Conservation (phyloP, 129 eudicot species). For the Centaurea solstitialis region DNA sequence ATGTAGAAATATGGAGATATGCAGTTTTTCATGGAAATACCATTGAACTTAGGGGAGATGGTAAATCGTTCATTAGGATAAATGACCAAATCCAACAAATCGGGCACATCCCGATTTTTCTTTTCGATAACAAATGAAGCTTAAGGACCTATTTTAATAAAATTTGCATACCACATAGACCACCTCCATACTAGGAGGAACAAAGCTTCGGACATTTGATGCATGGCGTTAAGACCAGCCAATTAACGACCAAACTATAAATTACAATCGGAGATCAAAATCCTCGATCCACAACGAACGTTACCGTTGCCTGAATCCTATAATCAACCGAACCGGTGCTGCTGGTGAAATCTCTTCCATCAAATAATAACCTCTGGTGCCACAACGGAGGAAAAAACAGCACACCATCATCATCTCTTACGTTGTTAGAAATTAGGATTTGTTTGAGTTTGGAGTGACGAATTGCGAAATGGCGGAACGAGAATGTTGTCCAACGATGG, state of each 20-base stretch:
- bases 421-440: constrained; percentile 14
- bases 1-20: too few species aligned
- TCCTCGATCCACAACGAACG: constrained; percentile 19
- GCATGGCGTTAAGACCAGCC: constrained; percentile 30
- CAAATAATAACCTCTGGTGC: neutral
- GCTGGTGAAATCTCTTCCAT: constrained; percentile 14
- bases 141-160: too few species aligned
- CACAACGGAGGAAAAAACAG: neutral
- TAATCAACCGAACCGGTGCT: neutral
- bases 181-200: constrained; percentile 12
- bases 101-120: too few species aligned
- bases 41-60: too few species aligned
- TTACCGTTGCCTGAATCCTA: constrained; percentile 20
- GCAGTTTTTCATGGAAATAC: too few species aligned
- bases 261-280: constrained; percentile 17
- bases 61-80: too few species aligned
- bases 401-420: constrained; percentile 3
- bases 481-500: constrained; percentile 55
- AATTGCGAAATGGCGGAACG: constrained; percentile 39
- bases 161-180: neutral
- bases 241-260: constrained; percentile 15
- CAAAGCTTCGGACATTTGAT: neutral
- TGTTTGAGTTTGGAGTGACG: constrained; percentile 4
- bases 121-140: too few species aligned
- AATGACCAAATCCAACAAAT: too few species aligned